Evolutionary conservation across 2,329 filamentous ascomycete species (phyloP).

Genomic region (Aspergillus chevalieri): DNA sequence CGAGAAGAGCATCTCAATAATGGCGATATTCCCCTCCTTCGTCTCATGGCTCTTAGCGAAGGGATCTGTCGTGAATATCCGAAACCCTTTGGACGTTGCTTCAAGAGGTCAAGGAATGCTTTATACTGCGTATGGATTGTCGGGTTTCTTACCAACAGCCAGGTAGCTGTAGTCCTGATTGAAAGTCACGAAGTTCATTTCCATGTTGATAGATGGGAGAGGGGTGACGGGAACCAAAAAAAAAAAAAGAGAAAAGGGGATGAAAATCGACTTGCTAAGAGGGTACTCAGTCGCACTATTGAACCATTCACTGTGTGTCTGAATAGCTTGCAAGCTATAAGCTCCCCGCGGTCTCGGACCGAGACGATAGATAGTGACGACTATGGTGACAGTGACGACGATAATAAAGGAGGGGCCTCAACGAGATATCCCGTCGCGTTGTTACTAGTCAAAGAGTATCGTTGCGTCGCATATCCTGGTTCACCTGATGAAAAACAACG

Average conservation of each 20-base stretch:
- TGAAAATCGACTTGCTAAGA: background rate
- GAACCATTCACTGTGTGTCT: too few species aligned
- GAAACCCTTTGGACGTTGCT: constrained; percentile 91
- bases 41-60: constrained; percentile 94
- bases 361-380: background rate
- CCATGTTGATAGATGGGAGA: constrained; percentile 45
- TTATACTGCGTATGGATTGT: constrained; percentile 3
- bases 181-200: constrained; percentile 97
- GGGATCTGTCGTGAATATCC: constrained; percentile 93
- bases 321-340: background rate
- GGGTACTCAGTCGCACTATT: background rate
- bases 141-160: constrained; percentile 66
- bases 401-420: constrained; percentile 10
- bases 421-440: constrained; percentile 11
- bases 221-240: background rate
- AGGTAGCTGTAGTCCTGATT: constrained; percentile 98
- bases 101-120: constrained; percentile 14
- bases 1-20: constrained; percentile 98
- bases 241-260: background rate
- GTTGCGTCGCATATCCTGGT: constrained; percentile 11
- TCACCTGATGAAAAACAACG: background rate
- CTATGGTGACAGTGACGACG: background rate
- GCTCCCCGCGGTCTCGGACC: constrained; percentile 11
- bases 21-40: constrained; percentile 88
- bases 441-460: constrained; percentile 11